phyloP scores from a whole-genome alignment of 768 basidiomycete species.

The Fomitopsis pulvina region DNA sequence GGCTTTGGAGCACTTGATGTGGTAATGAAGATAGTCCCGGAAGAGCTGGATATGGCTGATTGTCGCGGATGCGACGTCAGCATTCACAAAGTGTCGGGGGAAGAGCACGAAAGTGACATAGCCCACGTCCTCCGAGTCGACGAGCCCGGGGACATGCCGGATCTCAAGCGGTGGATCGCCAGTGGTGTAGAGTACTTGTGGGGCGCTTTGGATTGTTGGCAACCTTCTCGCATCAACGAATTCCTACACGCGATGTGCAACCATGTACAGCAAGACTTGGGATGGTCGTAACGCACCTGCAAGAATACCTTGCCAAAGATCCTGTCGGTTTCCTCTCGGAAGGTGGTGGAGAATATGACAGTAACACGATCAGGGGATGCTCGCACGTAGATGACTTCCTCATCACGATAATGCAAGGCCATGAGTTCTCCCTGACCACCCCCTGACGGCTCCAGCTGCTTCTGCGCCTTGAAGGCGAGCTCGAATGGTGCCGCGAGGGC shows the following conservation, averaged over 20 bases:
- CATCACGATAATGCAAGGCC: constrained; percentile 91
- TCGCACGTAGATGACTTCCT: constrained; percentile 95
- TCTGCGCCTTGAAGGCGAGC: constrained; percentile 76
- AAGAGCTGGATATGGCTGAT: constrained; percentile 96
- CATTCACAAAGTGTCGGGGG: constrained; percentile 87
- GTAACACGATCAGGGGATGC: constrained; percentile 94
- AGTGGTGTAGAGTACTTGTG: constrained; percentile 92
- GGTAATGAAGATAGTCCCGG: constrained; percentile 98
- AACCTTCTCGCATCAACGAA: constrained; percentile 97
- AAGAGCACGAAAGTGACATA: constrained; percentile 98
- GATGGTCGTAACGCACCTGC: constrained; percentile 49
- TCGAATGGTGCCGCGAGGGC: constrained; percentile 95
- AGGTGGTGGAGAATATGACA: constrained; percentile 94
- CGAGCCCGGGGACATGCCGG: constrained; percentile 74
- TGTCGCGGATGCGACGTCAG: constrained; percentile 59
- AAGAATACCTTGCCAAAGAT: constrained; percentile 98
- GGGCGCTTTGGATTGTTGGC: constrained; percentile 91
- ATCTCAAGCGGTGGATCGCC: constrained; percentile 97
- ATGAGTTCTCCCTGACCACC: constrained; percentile 75
- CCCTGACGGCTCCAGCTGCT: constrained; percentile 70
- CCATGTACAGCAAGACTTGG: too few species aligned
- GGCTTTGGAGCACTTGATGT: constrained; percentile 97
- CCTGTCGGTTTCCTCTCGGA: constrained; percentile 95
- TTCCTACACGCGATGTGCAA: constrained; percentile 53
- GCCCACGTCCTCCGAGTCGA: constrained; percentile 81